Base-by-base conservation (phyloP, 164 flowering plant genomes). In the Cinnamomum chago region DNA sequence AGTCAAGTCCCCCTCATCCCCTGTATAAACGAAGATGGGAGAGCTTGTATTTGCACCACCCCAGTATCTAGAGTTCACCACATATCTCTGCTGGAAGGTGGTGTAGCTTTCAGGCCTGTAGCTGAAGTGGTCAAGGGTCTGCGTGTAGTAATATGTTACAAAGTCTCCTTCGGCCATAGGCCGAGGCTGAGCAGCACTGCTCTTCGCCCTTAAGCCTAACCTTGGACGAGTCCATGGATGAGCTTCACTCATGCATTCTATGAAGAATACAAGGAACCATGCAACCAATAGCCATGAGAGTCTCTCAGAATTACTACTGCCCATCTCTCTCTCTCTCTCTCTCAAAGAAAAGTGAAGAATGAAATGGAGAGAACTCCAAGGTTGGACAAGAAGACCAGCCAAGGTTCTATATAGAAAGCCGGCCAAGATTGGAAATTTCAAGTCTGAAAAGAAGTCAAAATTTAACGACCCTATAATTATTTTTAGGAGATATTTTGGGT, bases 71-170 rank as follows among this genome's bases (percentile, higher is more conserved):
- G 3, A 84, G 51, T 83, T 81, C 23, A 89, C 71, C 1, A 83
- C 28, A 58, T 89, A 87, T 76, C 82, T 78, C 23, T 89, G 92
- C 50, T 82, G 76, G 67, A 89, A 86, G 0, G 86, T 86, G 14
- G 55, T 62, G 69, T 82, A 82, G 51, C 84, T 78, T 6, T 78
- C 81, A 15, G 82, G 82, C 18, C 64, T 72, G 58, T 80, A 78
- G 17, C 73, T 79, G 75, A 80, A 82, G 60, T 82, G 85, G 47
- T 82, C 79, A 0, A 82, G 75, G 1, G 83, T 83, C 28, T 80
- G 83, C 3, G 68, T 77, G 70, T 82, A 82, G 74, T n/a, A 78
- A 51, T 65, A 76, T 0, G 64, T 73, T 70, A 68, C 47, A 23
- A 72, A 75, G 58, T 75, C 58, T 5, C 70, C 24, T 2, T 65